These are phyloP conservation scores for Talaromyces sp. DNA, from an alignment of 2,329 filamentous ascomycete genomes.

Conservation along the genomic window DNA sequence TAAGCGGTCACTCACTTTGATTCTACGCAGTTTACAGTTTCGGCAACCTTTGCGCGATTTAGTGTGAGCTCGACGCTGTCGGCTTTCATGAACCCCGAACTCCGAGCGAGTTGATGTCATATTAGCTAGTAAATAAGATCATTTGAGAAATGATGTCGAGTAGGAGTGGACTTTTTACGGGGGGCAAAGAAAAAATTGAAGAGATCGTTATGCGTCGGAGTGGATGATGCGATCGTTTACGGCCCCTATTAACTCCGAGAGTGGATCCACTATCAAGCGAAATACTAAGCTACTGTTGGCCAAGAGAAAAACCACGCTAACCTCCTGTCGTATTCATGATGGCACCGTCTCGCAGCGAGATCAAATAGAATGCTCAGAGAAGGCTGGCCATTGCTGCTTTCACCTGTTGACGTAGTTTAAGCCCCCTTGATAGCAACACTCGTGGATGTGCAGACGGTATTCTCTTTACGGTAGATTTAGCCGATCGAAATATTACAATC, in stretches of 20 bases:
- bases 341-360: neutral
- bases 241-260: neutral
- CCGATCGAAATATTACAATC: no score
- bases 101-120: neutral
- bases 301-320: conserved; percentile 7
- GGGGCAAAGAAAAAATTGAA: neutral
- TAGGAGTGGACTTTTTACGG: neutral
- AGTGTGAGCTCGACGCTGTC: conserved; percentile 42
- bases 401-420: no score
- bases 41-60: conserved; percentile 59
- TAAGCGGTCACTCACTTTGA: conserved; percentile 14
- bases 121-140: neutral
- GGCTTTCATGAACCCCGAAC: neutral
- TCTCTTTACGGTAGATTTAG: no score
- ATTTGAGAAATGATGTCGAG: neutral
- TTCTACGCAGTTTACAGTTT: conserved; percentile 49
- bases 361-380: neutral
- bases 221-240: neutral
- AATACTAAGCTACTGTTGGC: neutral
- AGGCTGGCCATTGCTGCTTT: no score
- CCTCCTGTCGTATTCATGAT: conserved; percentile 12
- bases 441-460: no score
- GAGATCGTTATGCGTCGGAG: neutral
- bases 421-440: no score
- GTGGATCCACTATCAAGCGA: neutral